Evolutionary conservation across 306 rosid species (phyloP), one percentile per base, ranked within the genome.

Genomic region (Prunus salicina): DNA sequence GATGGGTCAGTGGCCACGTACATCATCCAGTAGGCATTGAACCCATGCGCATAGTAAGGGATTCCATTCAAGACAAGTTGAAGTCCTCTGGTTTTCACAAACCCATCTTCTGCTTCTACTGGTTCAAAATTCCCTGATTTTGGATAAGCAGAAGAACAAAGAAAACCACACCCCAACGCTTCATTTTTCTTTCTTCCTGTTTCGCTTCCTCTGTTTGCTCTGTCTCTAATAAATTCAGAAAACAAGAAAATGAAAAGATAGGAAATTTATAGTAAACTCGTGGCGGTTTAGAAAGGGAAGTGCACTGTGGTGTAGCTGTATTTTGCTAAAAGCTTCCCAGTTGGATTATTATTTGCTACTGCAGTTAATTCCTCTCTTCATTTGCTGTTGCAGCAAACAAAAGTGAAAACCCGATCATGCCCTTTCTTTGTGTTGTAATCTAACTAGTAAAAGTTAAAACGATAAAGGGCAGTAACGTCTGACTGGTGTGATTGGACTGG

Each of bases 1-100:
- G 97, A 90, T 3, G 93, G 84, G 67, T 96, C 98, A 24, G 98
- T 84, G 18, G 93, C 97, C 58, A 88, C 5, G 62, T 83, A 91
- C 99, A 91, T 92, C 11, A 96, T 60, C 99, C 99, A 96, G 72
- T 96, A 96, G 9, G 98, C 98, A 82, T 96, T 96, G 58, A 92
- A 96, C 24, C 99, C 99, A 50, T 96, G 74, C 25, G 90, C 97
- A 73, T 96, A 92, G 72, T 70, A 92, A 6, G 98, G 96, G 47
- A 82, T 75, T 2, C 93, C 99, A 20, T 96, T 89, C 57, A 92
- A 69, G 41, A 79, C 34, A 43, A 96, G 81, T 63, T 91, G 97
- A 12, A 87, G 82, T 51, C 99, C 99, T 73, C 77, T 91, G 68
- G 87, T 78, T 74, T 61, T 88, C 77, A 96, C 93, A 76, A 91